These are phyloP conservation scores for Acidiella bohemica DNA, from an alignment of 495 filamentous ascomycete species.

Conservation along the genomic window DNA sequence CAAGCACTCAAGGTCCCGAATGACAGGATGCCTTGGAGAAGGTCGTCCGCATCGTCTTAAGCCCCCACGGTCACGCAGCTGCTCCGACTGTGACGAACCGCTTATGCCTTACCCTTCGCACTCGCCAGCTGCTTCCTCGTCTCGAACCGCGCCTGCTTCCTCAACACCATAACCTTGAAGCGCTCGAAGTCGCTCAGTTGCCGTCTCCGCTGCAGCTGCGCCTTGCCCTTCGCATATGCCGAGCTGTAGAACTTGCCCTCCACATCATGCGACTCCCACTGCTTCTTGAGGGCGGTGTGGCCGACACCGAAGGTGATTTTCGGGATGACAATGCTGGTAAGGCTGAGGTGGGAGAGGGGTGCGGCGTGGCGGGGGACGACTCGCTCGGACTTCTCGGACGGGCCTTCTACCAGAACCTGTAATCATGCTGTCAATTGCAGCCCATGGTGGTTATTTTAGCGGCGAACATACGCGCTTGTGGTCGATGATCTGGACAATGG, in stretches of 20 bases:
- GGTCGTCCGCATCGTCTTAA: not conserved
- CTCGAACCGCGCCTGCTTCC: slow-evolving; percentile 96
- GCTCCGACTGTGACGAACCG: not conserved
- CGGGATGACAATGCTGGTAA: slow-evolving; percentile 80
- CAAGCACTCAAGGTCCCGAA: no score
- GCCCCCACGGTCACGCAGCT: not conserved
- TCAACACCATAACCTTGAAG: slow-evolving; percentile 96
- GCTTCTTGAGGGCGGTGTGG: slow-evolving; percentile 62
- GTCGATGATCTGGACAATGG: slow-evolving; percentile 98
- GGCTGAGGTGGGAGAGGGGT: slow-evolving; percentile 63
- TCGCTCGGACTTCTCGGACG: slow-evolving; percentile 53
- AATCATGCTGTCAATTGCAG: slow-evolving; percentile 23
- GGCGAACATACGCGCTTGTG: slow-evolving; percentile 87
- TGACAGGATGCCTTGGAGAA: not conserved
- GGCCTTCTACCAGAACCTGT: slow-evolving; percentile 91
- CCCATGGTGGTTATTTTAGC: slow-evolving; percentile 20
- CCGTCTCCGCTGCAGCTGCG: slow-evolving; percentile 68
- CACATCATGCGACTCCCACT: slow-evolving; percentile 76
- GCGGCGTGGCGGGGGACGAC: slow-evolving; percentile 74
- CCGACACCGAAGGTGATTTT: slow-evolving; percentile 80
- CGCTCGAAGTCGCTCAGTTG: slow-evolving; percentile 95
- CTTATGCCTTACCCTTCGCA: slow-evolving; percentile 39
- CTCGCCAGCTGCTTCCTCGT: slow-evolving; percentile 84
- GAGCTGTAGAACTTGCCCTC: slow-evolving; percentile 81
- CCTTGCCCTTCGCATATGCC: slow-evolving; percentile 80